Evolutionary conservation across 225 moss, liverwort and hornwort genomes (phyloP), one percentile per base, ranked within the genome.

Genomic region (Polytrichum formosum): DNA sequence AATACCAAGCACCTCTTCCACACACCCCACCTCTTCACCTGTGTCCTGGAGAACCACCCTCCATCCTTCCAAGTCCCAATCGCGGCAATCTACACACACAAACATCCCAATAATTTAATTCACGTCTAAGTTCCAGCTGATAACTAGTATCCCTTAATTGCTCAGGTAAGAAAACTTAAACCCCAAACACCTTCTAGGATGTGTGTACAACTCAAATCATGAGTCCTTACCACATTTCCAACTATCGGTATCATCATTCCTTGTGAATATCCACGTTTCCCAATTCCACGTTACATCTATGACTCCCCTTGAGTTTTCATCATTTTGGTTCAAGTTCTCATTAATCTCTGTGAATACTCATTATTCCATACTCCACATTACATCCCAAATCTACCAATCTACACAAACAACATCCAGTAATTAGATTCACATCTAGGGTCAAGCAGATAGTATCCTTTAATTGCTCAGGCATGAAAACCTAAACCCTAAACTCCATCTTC

Each of bases 31-130:
- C 31, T 35, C 72, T 79, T 84, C 87, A 25, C 87, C 79, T 1
- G 87, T 84, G 55, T 87, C 84, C 22, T 74, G 75, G 61, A 87
- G 75, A 53, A 84, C 72, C 67, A 87, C 84, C 55, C 73, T 81
- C 87, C 87, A 87, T 67, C 84, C 87, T 67, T 87, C 84, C 70
- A 87, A 79, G 71, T 81, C 61, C 87, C 84, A 87, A 27, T 87
- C 75, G 53, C 56, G 63, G 73, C 81, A 61, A 61, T 81, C 83
- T 87, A 27, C 26, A 46, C 66, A 26, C 66, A 8, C 33, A n/a
- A 10, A 67, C 2, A 19, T 7, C 46, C 46, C 4, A 13, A 46
- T 46, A 3, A 46, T 46, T 46, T 13, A 46, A 46, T 13, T 46
- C 46, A 46, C 46, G 16, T 37, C 37, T 37, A 37, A 9, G 37